Evolutionary conservation across 2,329 filamentous ascomycete species (phyloP), one percentile per base, ranked within the genome.

Genomic region (Hansfordia pulvinata): DNA sequence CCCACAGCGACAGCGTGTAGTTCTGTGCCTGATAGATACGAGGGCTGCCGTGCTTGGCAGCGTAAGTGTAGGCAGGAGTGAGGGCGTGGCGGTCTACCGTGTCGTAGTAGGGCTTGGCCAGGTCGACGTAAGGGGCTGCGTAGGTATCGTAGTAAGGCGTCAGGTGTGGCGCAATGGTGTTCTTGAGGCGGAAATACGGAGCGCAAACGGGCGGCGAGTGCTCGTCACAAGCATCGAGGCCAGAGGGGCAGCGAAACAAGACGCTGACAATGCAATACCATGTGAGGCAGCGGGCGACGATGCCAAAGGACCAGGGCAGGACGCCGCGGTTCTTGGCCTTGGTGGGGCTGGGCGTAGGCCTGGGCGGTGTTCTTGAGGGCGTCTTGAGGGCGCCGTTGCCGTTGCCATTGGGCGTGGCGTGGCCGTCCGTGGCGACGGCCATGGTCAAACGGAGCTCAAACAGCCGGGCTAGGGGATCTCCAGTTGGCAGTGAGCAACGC

Each of bases 191-290:
- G 58, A 78, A 65, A 64, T 94, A 94, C 8, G 81, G 76, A 44
- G 76, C 76, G 67, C 90, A 98, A 34, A 96, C 69, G 36, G 59
- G 65, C 1, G 86, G 81, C 2, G 83, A 81, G 17, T 64, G 55
- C 15, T 78, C 69, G 41, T 71, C 68, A 43, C 90, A 69, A 15
- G 71, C 64, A 16, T 76, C 67, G 33, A 76, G 54, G 7, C 69
- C 71, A 3, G 74, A 60, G 9, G 88, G 88, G 50, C 88, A 98
- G 34, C 77, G 72, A 49, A 98, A 80, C 32, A 88, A 54, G 29
- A 90, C 58, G 14, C 80, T 90, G 34, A 85, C 52, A 36, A 96
- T 74, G 19, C 76, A 67, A 49, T 90, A 93, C 88, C 88, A 98
- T 12, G 83, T 78, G 31, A 76, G 52, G 23, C 94, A 52, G 72